Conservation (phyloP, 371 early-diverging fungal genomes). For the Batkoa obscura region DNA sequence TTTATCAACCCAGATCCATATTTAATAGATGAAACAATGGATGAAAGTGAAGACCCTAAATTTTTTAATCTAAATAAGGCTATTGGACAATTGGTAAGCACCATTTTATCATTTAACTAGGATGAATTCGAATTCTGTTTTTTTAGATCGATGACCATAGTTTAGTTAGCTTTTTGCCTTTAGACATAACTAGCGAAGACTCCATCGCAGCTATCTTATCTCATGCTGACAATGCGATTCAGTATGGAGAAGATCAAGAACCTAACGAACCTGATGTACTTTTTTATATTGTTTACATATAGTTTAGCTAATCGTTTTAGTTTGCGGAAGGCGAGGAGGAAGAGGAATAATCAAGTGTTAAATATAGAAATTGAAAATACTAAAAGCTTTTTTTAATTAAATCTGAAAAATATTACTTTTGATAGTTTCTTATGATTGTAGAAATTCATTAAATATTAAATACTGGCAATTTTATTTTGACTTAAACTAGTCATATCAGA, state of each 20-base stretch:
- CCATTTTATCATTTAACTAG: not conserved
- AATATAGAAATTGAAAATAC: no score
- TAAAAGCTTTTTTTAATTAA: no score
- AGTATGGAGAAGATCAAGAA: conserved; percentile 93
- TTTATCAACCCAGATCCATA: conserved; percentile 42
- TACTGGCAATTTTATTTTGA: no score
- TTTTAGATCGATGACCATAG: conserved; percentile 76
- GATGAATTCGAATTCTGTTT: not conserved
- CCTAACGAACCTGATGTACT: conserved; percentile 42
- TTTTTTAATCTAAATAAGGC: conserved; percentile 76
- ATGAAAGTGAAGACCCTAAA: conserved; percentile 35
- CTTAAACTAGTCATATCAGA: no score
- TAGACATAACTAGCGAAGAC: conserved; percentile 90
- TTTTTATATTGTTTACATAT: not conserved
- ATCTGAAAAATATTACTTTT: no score
- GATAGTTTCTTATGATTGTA: no score
- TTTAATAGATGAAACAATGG: conserved; percentile 62
- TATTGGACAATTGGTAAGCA: conserved; percentile 55
- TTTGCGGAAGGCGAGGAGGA: no score
- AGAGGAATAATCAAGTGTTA: no score
- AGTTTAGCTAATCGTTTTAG: no score
- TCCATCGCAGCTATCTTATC: conserved; percentile 67
- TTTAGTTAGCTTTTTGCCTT: conserved; percentile 87
- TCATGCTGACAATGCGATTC: conserved; percentile 85
- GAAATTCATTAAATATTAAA: no score